Evolutionary conservation across 768 basidiomycete species (phyloP), one percentile per base, ranked within the genome.

Genomic region (Lentinula sp.): DNA sequence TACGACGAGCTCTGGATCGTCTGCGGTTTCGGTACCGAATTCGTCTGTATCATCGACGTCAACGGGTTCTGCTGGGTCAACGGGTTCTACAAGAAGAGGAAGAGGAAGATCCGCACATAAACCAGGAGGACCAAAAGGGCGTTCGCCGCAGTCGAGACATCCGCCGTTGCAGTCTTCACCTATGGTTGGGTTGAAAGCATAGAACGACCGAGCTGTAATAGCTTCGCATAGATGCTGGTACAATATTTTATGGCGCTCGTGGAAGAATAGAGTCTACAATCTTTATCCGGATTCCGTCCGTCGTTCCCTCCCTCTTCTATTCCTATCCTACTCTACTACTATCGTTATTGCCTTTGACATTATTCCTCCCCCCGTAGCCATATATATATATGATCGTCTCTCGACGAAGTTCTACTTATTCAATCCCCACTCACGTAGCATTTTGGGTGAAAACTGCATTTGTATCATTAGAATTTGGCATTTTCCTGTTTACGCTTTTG

Each of bases 141-240:
- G 53, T 54, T 54, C 53, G n/a, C 53, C 56, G 18, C 56, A 57
- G 41, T 57, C 56, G 16, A 43, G 32, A 16, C 56, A 57, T 57
- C 56, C 56, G 13, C 56, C 56, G 39, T 35, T 57, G 32, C 39
- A n/a, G 23, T 43, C 56, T 43, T 57, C 56, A 23, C 42, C 37
- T 46, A 57, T 57, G 56, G 56, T 57, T 57, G 56, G 56, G 9
- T 45, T 57, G 56, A 57, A 57, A 46, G 56, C 56, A 45, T 57
- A 57, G 56, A 23, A 48, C 20, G 15, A 15, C 20, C 2, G 46
- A 18, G 6, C 10, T 9, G 8, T 4, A 9, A 6, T 52, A 12
- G 28, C 33, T 23, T 23, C n/a, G 32, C 51, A 33, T 52, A 52
- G 51, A 52, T 52, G 7, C 13, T 16, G 43, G 43, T 45, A 45